Evolutionary conservation across 139 green algal species (phyloP).

Genomic region (Chlorella ohadii): DNA sequence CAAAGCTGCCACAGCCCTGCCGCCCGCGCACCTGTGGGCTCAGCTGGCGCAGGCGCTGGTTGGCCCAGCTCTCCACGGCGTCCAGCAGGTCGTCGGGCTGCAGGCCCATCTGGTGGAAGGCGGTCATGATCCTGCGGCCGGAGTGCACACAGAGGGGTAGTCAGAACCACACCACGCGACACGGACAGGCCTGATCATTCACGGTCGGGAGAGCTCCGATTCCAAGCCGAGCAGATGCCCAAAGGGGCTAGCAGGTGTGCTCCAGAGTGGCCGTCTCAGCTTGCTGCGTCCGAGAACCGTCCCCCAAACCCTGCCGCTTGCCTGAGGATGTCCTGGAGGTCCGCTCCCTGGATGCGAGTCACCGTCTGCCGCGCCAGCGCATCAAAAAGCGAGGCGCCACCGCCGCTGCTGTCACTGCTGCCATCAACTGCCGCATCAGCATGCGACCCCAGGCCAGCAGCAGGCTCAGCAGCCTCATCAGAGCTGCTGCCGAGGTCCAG

Average conservation of each 20-base stretch:
- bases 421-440: neutral
- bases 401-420: neutral
- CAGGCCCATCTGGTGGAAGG: conserved; percentile 42
- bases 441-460: neutral
- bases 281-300: too few species aligned
- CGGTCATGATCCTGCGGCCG: conserved; percentile 30
- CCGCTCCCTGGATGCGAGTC: conserved; percentile 25
- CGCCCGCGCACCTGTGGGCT: neutral
- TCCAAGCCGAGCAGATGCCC: too few species aligned
- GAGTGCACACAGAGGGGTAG: neutral
- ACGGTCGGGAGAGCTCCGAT: too few species aligned
- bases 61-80: conserved; percentile 41
- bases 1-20: neutral
- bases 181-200: neutral
- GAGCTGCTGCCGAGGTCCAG: neutral
- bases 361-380: conserved; percentile 27
- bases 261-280: too few species aligned
- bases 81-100: conserved; percentile 37
- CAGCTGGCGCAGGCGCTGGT: conserved; percentile 32
- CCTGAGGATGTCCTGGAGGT: conserved; percentile 37
- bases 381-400: conserved; percentile 25
- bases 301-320: too few species aligned
- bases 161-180: neutral
- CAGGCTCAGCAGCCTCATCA: neutral
- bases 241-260: too few species aligned